Evolutionary conservation across 202 grass and related monocot species (phyloP).

Genomic region (Carex sylvatica): DNA sequence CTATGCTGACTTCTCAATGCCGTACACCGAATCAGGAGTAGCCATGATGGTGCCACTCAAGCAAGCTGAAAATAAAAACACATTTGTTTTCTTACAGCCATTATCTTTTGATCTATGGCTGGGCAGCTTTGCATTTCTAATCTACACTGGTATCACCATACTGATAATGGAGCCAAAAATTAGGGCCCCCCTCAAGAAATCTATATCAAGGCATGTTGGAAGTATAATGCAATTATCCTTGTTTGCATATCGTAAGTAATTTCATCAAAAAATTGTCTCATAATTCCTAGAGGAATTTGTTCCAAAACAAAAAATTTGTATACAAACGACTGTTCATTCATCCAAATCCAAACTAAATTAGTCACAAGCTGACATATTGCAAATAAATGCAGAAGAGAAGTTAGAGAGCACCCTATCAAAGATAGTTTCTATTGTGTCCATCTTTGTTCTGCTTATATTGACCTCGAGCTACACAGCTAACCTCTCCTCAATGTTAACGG

Average conservation of each 20-base stretch:
- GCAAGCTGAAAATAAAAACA: conserved; percentile 26
- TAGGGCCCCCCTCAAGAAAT: conserved; percentile 17
- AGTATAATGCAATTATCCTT: conserved; percentile 34
- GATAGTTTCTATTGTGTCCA: conserved; percentile 46
- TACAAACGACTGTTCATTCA: too few relatives aligned
- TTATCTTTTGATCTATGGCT: conserved; percentile 36
- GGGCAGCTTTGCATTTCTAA: conserved; percentile 29
- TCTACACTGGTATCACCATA: conserved; percentile 33
- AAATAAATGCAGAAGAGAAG: conserved; percentile 38
- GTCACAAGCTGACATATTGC: not conserved
- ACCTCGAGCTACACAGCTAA: conserved; percentile 69
- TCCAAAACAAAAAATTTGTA: too few relatives aligned
- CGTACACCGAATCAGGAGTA: conserved; percentile 49
- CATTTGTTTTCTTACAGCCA: conserved; percentile 53
- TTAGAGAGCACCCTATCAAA: conserved; percentile 39
- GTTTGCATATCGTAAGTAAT: conserved; percentile 57
- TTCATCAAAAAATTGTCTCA: not conserved
- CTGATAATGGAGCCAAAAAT: conserved; percentile 40
- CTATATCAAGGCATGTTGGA: conserved; percentile 35
- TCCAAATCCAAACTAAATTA: too few relatives aligned
- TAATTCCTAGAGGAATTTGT: too few relatives aligned
- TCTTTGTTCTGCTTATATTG: conserved; percentile 48
- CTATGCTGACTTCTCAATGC: conserved; percentile 41
- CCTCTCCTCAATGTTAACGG: conserved; percentile 55
- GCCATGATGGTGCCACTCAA: conserved; percentile 50